Evolutionary conservation across 208 protist genomes (phyloP), one percentile per base, ranked within the genome.

Genomic region (Porcisia hertigi): DNA sequence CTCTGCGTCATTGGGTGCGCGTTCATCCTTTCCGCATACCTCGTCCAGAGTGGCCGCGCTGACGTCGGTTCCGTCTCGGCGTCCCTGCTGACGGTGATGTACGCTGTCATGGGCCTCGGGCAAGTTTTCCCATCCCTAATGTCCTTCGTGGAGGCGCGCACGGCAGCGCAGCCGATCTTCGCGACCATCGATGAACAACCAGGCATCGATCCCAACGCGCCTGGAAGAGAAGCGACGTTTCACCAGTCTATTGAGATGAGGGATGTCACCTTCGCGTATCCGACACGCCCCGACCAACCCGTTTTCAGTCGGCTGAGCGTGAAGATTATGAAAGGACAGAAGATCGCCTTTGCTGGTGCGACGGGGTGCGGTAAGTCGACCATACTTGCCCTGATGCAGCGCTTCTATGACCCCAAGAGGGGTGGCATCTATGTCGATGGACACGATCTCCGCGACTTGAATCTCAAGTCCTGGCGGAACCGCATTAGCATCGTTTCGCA

Each of bases 281-380:
- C 94, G 12, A 87, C 88, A n/a, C 85, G 94, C 39, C 88, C 81
- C 2, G 88, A 94, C 70, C 77, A 83, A 79, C 47, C 63, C 34
- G 78, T 97, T 58, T 96, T 97, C 72, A 60, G 52, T 20, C 77
- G 90, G 45, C 79, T 97, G 39, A 91, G 72, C 64, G 71, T 96
- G 14, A 79, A 55, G 18, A 93, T 97, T 57, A 16, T 71, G 64
- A 85, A 86, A 53, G 93, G 93, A 53, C 74, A 93, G 75, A 89
- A 92, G 73, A 77, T 97, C 30, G 94, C 94, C 49, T 91, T 96
- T 69, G 92, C 91, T 34, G 92, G 92, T 1, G 65, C 83, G 8
- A 87, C 86, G 18, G 94, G 94, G n/a, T 93, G 89, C 73, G 94
- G 94, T 49, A 97, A 97, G 81, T 95, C 90, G 8, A 90, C 91